phyloP scores from a whole-genome alignment of 129 eudicot genomes.

The Helichrysum umbraculigerum region DNA sequence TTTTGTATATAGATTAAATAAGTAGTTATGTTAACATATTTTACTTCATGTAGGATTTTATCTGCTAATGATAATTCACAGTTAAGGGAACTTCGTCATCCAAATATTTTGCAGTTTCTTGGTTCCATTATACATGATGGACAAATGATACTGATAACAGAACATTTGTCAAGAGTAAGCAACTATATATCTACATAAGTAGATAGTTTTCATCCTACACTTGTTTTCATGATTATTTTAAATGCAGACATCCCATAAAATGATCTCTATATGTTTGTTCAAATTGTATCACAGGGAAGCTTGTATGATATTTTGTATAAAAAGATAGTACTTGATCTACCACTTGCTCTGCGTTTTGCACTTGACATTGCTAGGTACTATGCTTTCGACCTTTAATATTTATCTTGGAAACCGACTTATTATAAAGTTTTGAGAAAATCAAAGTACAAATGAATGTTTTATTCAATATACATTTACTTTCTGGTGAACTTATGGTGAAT shows the following conservation, averaged over 20 bases:
- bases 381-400: not conserved
- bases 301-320: conserved; percentile 51
- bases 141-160: conserved; percentile 69
- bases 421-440: not conserved
- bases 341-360: conserved; percentile 65
- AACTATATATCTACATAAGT: not conserved
- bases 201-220: not conserved
- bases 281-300: conserved; percentile 50
- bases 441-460: not conserved
- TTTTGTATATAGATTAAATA: not conserved
- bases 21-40: not conserved
- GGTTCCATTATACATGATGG: conserved; percentile 71
- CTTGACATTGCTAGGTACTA: conserved; percentile 71
- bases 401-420: not conserved
- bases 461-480: not conserved
- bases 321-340: conserved; percentile 50
- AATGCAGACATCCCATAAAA: not conserved
- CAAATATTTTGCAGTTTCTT: conserved; percentile 73
- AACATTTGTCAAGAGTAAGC: conserved; percentile 62
- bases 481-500: not conserved
- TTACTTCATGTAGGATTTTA: conserved; percentile 50
- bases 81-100: conserved; percentile 74
- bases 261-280: conserved; percentile 12
- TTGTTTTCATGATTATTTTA: not conserved
- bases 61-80: conserved; percentile 58